A percentile compares a stretch with the other conserved stretches of the same genome.
phyloP scores from a whole-genome alignment of 805 yeast species.

The Teunomyces barrocoloradensis region DNA sequence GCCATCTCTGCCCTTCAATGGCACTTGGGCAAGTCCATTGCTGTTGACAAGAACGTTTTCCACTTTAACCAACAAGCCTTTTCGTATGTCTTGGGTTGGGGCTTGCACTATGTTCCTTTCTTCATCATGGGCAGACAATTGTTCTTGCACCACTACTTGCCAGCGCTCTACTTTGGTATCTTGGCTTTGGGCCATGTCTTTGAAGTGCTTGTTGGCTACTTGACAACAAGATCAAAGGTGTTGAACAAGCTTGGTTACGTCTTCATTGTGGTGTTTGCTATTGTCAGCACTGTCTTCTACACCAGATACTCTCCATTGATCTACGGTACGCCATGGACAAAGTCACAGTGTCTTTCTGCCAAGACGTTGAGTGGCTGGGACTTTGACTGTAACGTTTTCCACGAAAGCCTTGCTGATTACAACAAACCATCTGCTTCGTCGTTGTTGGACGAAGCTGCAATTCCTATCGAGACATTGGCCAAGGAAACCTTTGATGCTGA shows the following conservation, averaged over 20 bases:
- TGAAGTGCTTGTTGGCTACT: conserved; percentile 47
- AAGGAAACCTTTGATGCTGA: conserved; percentile 21
- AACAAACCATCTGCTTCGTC: conserved; percentile 7
- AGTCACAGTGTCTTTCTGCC: conserved; percentile 57
- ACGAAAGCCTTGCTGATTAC: conserved; percentile 28
- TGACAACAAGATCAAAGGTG: conserved; percentile 35
- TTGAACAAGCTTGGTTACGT: conserved; percentile 45
- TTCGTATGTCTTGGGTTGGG: conserved; percentile 68
- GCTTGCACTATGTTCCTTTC: conserved; percentile 68
- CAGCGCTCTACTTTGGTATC: conserved; percentile 85
- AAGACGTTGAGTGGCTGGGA: conserved; percentile 76
- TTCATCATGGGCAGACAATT: conserved; percentile 89
- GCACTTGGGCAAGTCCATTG: conserved; percentile 52
- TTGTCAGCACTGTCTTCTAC: conserved; percentile 54
- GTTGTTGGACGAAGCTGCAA: conserved; percentile 12
- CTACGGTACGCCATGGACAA: conserved; percentile 81
- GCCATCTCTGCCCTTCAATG: conserved; percentile 53
- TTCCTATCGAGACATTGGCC: conserved; percentile 16
- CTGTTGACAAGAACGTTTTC: conserved; percentile 51
- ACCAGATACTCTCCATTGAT: conserved; percentile 65
- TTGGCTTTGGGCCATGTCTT: conserved; percentile 70
- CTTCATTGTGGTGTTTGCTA: conserved; percentile 47
- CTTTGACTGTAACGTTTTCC: conserved; percentile 70
- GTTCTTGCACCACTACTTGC: conserved; percentile 91
- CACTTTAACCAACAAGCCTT: conserved; percentile 65